phyloP scores from a whole-genome alignment of 1,139 yeast genomes.

The Suhomyces kunorum region DNA sequence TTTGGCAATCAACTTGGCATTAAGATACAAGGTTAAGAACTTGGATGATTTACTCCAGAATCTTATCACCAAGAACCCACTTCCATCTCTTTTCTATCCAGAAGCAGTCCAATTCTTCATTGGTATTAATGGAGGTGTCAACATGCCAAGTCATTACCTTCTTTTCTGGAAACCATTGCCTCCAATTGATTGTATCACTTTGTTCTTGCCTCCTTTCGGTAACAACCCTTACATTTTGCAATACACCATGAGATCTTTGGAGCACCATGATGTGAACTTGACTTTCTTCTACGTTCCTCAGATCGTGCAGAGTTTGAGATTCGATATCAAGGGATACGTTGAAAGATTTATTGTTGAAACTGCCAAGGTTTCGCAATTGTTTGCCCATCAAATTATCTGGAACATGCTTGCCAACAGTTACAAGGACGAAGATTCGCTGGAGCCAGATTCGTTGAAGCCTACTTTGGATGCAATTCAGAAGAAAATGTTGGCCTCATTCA shows the following conservation, averaged over 20 bases:
- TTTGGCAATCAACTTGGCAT: conserved; percentile 70
- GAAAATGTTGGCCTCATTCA: conserved; percentile 65
- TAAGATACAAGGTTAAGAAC: conserved; percentile 53
- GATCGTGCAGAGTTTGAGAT: conserved; percentile 87
- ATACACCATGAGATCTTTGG: conserved; percentile 87
- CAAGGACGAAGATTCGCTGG: conserved; percentile 80
- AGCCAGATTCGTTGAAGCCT: conserved; percentile 85
- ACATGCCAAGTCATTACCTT: conserved; percentile 47
- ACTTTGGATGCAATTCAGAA: conserved; percentile 70
- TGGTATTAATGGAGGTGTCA: conserved; percentile 44
- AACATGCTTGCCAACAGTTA: conserved; percentile 92
- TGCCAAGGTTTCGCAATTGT: conserved; percentile 84
- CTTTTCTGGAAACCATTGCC: conserved; percentile 76
- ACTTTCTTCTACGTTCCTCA: conserved; percentile 98
- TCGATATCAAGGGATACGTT: conserved; percentile 81
- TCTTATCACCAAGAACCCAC: conserved; percentile 57
- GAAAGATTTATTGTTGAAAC: conserved; percentile 89
- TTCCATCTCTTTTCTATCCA: conserved; percentile 60
- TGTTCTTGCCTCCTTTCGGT: conserved; percentile 77
- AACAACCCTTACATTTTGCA: conserved; percentile 72
- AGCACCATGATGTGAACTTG: conserved; percentile 80
- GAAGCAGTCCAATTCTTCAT: conserved; percentile 64
- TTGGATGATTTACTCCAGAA: conserved; percentile 47
- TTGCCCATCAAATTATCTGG: conserved; percentile 98
- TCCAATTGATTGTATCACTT: conserved; percentile 83